Evolutionary conservation across 2,329 filamentous ascomycete species (phyloP), one percentile per base, ranked within the genome.

Genomic region (Botrytis sinoallii): DNA sequence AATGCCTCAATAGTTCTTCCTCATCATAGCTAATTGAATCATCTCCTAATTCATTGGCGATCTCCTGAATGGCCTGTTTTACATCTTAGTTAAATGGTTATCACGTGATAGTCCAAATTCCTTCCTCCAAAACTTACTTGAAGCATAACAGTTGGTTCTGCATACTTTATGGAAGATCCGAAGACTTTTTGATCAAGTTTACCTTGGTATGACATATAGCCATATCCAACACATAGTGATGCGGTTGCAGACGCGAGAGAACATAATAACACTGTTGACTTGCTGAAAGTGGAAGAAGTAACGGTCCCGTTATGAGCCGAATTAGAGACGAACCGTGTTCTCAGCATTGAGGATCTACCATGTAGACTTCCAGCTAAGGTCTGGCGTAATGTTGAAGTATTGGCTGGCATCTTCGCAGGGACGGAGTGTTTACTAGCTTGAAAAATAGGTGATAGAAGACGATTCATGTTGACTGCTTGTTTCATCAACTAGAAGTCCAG

Each of bases 1-100:
- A 89, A 77, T 91, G 89, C 4, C 84, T 82, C 46, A 85, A 85
- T 60, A 91, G 82, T 75, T 90, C 88, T 3, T 91, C 89, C 0
- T 87, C 84, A 71, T 71, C 67, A 70, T 71, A 73, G 14, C 59
- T 71, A 40, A 60, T 60, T 9, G 67, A 71, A 22, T 73, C 59
- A 3, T 70, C 9, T 22, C 67, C 67, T 38, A 73, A 29, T 22
- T 65, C 38, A 22, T 65, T 46, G 32, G 59, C 42, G 8, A 73
- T 71, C 10, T 73, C 72, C 8, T 71, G 44, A 25, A 71, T 65
- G 12, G 72, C 72, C 72, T 73, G 14, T 16, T 52, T 38, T 38
- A 12, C 12, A n/a, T 71, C 18, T 73, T 68, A 73, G 40, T 38
- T 32, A n/a, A 3, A 4, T 9, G 10, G 1, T 63, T 2, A 22